Base-by-base conservation (phyloP, 2,329 filamentous ascomycete genomes). In the Didymella segeticola region DNA sequence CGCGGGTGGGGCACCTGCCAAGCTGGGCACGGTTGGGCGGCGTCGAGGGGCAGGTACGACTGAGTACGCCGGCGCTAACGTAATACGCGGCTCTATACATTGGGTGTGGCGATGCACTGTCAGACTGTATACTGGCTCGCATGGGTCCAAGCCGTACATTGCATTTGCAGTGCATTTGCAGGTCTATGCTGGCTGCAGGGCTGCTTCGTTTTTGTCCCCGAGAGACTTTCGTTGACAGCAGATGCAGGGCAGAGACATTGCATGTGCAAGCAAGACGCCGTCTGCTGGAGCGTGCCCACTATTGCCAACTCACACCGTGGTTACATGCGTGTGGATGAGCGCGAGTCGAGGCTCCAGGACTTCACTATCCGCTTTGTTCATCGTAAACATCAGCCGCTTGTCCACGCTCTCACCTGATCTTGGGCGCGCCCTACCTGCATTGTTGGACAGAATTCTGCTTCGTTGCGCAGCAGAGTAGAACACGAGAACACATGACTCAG, bases 1-100 rank as follows among this genome's bases (percentile, higher is more conserved):
- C 68, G 66, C 66, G 63, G 69, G 65, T 66, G 69, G 67, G 68
- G 47, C 25, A 14, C 30, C 25, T 51, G 69, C 68, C 69, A 70
- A 72, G 68, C 30, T 36, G 30, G 46, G 46, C 46, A 43, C 30
- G 50, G 31, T 39, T 46, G 58, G 53, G 49, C 51, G 49, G 52
- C 52, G 37, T 25, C 43, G 48, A 49, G 43, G 47, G 51, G 47
- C 48, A 46, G 43, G 52, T 29, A 43, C 43, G 50, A 53, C 43
- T 26, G 31, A 19, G 37, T 53, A 47, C 43, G 49, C 45, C 42
- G 36, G 29, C 45, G 53, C 53, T 47, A 52, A 42, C 49, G 27
- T 36, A 38, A 34, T 50, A 43, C 38, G 23, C 30, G 34, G 15
- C 26, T 31, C 20, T 43, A 46, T 33, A 37, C 43, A 37, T 29